Evolutionary conservation across 441 rosid genomes (phyloP).

Genomic region (Populus hybrid): DNA sequence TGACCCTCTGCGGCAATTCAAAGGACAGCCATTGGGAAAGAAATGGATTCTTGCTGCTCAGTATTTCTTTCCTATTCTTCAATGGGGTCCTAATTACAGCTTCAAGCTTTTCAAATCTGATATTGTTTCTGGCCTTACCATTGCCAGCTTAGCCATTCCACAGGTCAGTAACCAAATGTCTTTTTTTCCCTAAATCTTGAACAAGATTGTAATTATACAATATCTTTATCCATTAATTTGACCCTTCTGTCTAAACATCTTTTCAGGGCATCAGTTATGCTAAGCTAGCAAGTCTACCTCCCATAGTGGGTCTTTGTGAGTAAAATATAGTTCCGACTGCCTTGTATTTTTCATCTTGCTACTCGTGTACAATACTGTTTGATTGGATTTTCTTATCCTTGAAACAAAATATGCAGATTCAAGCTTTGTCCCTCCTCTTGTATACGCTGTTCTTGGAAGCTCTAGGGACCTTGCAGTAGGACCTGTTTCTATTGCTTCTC

Average conservation of each 20-base stretch:
- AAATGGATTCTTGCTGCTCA: conserved; percentile 63
- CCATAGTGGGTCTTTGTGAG: conserved; percentile 93
- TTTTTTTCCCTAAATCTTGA: not conserved
- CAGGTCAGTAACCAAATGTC: conserved; percentile 42
- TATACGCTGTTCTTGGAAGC: conserved; percentile 87
- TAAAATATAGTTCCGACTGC: not conserved
- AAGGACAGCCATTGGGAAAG: conserved; percentile 50
- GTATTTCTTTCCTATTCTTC: conserved; percentile 77
- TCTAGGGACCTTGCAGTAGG: conserved; percentile 94
- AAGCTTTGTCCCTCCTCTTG: conserved; percentile 92
- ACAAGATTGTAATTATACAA: not conserved
- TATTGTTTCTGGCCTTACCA: conserved; percentile 81
- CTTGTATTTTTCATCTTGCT: not conserved
- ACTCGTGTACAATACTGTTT: not conserved
- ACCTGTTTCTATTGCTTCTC: conserved; percentile 89
- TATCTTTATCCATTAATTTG: not conserved
- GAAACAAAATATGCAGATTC: conserved; percentile 47
- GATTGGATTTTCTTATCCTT: not conserved
- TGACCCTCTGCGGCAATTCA: conserved; percentile 88
- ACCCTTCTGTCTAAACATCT: not conserved
- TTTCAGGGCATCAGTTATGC: conserved; percentile 92
- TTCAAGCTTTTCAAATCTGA: conserved; percentile 75
- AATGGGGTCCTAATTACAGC: conserved; percentile 79
- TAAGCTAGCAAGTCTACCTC: conserved; percentile 85
- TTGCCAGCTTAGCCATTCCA: conserved; percentile 96